Base-by-base conservation (phyloP, 176 grass and related monocot genomes). In the Aechmea fasciata region DNA sequence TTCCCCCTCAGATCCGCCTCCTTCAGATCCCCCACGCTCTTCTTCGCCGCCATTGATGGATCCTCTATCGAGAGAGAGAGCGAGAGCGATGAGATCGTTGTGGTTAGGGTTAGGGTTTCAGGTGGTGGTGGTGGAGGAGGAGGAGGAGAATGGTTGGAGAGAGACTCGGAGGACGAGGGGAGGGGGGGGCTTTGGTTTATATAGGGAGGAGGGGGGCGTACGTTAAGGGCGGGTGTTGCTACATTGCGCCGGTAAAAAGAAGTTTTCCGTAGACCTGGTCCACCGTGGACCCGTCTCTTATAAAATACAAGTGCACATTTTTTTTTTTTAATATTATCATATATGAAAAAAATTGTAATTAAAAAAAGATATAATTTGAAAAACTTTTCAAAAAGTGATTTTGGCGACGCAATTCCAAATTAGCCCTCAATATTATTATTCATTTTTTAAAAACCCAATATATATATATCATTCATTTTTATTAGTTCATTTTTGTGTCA, bases 1-100 rank as follows among this genome's bases (percentile, higher is more conserved):
- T 81, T 81, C 65, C 79, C 79, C 59, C 75, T 68, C 23, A 81
- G 51, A 48, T 81, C 79, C 9, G 3, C 47, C 25, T 11, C 48
- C 10, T 53, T 75, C 29, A 81, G 22, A 63, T 68, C 79, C 20
- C 79, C 54, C 7, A 81, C 79, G 29, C 79, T 81, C 72, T 75
- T 81, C 79, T 81, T 81, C 10, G 79, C 59, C 29, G 79, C 72
- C 41, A 74, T 59, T 59, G 14, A 5, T 18, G 14, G 47, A 17
- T 14, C 10, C 48, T 48, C 47, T 15, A 62, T 50, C 14, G 13
- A 64, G 15, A 41, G 23, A n/a, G 20, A 28, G 62, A 74, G 62
- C 11, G 61, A 47, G 2, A 4, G 11, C 13, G 3, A 73, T 62
- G 10, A 15, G 61, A 62, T 19, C 52, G 33, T 10, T 57, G 8